Base-by-base conservation (phyloP, 164 flowering plant species). In the Aristolochia fimbriata region DNA sequence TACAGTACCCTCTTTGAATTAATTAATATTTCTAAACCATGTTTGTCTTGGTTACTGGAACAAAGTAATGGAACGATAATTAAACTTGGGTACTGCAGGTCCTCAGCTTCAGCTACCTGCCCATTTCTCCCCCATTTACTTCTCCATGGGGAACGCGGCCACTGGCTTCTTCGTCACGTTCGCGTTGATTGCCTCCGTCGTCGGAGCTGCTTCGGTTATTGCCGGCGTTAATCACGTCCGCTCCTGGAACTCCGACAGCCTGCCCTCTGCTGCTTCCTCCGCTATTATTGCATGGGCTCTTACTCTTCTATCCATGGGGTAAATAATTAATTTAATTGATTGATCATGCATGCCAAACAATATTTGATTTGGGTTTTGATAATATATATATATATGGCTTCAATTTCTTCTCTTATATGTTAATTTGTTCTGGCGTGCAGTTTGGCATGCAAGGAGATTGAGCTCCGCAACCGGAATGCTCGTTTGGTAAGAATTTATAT, bases 301-400 rank as follows among this genome's bases (percentile, higher is more conserved):
- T 22, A 92, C 96, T 57, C 68, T 81, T 25, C 88, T 88, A 13
- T 88, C 96, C 60, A 82, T 84, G 91, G 97, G 94, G 95, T 85
- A 82, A 71, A 21, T 59, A 13, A 46, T 27, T 59, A 9, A 12
- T 9, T 25, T 23, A 24, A 55, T n/a, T 41, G 20, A 6, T 13
- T 7, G 2, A 15, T 6, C 60, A 57, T 15, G 16, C 13, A 33
- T 11, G 11, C 24, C 19, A 16, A 4, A 49, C 19, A 21, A 7
- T 15, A 8, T 49, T 21, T 15, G 19, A 49, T 49, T 21, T 49
- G 3, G 20, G 6, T 13, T 56, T 31, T 57, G 22, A n/a, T n/a
- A n/a, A n/a, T n/a, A n/a, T n/a, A n/a, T n/a, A n/a, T n/a, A 33
- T 21, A 57, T n/a, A 11, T 21, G 25, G 20, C 17, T 33, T 15